A percentile compares a stretch with the other conserved stretches of the same genome.
Evolutionary conservation across 2,329 filamentous ascomycete genomes (phyloP).

Genomic region (Fusarium guadeloupense): DNA sequence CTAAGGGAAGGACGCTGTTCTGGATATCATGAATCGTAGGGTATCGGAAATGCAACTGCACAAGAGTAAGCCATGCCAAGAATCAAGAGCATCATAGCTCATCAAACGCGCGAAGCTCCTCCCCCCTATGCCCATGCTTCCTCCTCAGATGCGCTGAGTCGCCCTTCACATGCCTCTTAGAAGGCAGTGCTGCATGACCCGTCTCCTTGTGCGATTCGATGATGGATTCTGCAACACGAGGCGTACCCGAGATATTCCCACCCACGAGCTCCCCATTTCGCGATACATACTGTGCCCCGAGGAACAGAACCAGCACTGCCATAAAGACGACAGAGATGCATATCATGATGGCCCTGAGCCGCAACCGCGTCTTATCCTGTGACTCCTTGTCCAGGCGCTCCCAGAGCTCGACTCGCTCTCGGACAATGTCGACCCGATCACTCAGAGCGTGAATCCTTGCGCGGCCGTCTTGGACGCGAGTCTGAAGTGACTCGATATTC

Average conservation of each 20-base stretch:
- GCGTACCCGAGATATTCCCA: slow-evolving; percentile 6
- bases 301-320: slow-evolving; percentile 56
- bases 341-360: slow-evolving; percentile 71
- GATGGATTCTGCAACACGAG: slow-evolving; percentile 37
- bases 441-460: slow-evolving; percentile 68
- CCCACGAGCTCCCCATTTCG: slow-evolving; percentile 14
- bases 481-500: slow-evolving; percentile 69
- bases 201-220: slow-evolving; percentile 38
- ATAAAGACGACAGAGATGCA: slow-evolving; percentile 61
- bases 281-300: slow-evolving; percentile 43
- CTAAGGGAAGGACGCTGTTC: slow-evolving; percentile 2
- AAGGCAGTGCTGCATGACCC: slow-evolving; percentile 31
- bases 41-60: slow-evolving; percentile 7
- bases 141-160: slow-evolving; percentile 43
- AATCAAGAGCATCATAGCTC: slow-evolving; percentile 51
- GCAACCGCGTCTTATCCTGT: slow-evolving; percentile 72
- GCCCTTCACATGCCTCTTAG: slow-evolving; percentile 32
- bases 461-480: slow-evolving; percentile 68
- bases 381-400: slow-evolving; percentile 73
- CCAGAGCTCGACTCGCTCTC: slow-evolving; percentile 71
- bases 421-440: slow-evolving; percentile 70
- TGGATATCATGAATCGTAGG: slow-evolving; percentile 32
- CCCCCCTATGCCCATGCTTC: slow-evolving; percentile 44
- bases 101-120: slow-evolving; percentile 56
- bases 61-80: slow-evolving; percentile 6